These are phyloP conservation scores for Pleomassaria siparia DNA, from an alignment of 2,329 filamentous ascomycete genomes.

Conservation along the genomic window DNA sequence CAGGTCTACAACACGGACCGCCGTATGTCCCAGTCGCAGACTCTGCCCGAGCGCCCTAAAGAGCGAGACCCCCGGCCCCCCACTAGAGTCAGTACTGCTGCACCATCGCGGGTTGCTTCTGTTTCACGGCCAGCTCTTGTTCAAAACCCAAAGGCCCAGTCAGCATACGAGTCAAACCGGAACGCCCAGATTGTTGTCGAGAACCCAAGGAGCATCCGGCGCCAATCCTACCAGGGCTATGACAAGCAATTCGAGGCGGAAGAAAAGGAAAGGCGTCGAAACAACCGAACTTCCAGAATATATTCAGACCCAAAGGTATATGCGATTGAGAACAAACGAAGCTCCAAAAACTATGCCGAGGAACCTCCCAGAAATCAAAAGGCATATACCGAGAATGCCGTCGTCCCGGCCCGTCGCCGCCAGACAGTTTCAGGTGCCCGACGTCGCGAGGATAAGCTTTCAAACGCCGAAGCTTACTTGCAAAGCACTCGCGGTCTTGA, in stretches of 20 bases:
- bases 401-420: slow-evolving; percentile 19
- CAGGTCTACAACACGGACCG: slow-evolving; percentile 16
- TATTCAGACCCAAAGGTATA: no score
- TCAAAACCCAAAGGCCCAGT: slow-evolving; percentile 36
- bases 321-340: slow-evolving; percentile 7
- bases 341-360: slow-evolving; percentile 14
- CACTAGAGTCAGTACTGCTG: slow-evolving; percentile 18
- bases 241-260: slow-evolving; percentile 15
- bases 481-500: slow-evolving; percentile 29
- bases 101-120: slow-evolving; percentile 22
- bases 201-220: slow-evolving; percentile 21
- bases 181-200: slow-evolving; percentile 32
- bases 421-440: slow-evolving; percentile 24
- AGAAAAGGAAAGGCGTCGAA: background rate
- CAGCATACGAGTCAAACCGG: slow-evolving; percentile 25
- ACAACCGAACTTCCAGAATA: slow-evolving; percentile 1
- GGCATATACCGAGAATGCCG: slow-evolving; percentile 6
- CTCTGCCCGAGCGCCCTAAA: slow-evolving; percentile 15
- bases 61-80: slow-evolving; percentile 19
- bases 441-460: slow-evolving; percentile 21
- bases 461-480: slow-evolving; percentile 32
- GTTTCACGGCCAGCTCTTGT: slow-evolving; percentile 33
- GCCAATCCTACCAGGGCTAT: slow-evolving; percentile 32
- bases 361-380: slow-evolving; percentile 2
- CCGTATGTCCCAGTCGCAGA: slow-evolving; percentile 18